Conservation (phyloP, 306 rosid genomes). For the Albizia julibrissin region DNA sequence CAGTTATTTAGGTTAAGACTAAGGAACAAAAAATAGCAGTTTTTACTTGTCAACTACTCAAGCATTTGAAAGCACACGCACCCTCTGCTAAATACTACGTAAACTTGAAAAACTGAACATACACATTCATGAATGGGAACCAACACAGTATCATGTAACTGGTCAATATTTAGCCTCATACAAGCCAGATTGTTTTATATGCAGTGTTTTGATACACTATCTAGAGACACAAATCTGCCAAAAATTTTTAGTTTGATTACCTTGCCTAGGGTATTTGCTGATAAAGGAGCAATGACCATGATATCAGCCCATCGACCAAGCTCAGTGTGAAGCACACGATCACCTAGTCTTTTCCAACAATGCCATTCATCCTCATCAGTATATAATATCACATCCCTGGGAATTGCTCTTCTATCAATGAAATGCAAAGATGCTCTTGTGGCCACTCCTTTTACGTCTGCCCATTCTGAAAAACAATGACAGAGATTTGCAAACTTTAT, state of each 20-base stretch:
- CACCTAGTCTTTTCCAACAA: slow-evolving; percentile 71
- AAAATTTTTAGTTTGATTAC: slow-evolving; percentile 44
- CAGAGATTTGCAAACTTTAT: slow-evolving; percentile 62
- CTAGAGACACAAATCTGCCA: slow-evolving; percentile 16
- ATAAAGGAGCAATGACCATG: slow-evolving; percentile 84
- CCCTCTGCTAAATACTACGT: slow-evolving; percentile 4
- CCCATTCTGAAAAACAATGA: slow-evolving; percentile 68
- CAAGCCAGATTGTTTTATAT: background rate
- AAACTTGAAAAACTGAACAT: slow-evolving; percentile 17
- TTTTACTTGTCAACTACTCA: background rate
- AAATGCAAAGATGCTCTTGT: slow-evolving; percentile 63
- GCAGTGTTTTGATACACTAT: background rate
- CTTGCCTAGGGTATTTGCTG: slow-evolving; percentile 90
- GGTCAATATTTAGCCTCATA: background rate
- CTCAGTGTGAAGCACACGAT: slow-evolving; percentile 71
- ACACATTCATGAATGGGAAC: background rate
- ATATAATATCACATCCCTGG: slow-evolving; percentile 42
- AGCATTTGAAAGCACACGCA: slow-evolving; percentile 16
- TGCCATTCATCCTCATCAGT: slow-evolving; percentile 68
- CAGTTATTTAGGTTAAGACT: slow-evolving; percentile 20
- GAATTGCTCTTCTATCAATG: slow-evolving; percentile 54
- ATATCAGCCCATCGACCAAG: slow-evolving; percentile 88
- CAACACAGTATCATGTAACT: background rate
- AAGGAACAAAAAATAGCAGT: slow-evolving; percentile 3
- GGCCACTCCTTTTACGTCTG: slow-evolving; percentile 68